Evolutionary conservation across 768 basidiomycete genomes (phyloP), one percentile per base, ranked within the genome.

Genomic region (Russula ochroleuca): DNA sequence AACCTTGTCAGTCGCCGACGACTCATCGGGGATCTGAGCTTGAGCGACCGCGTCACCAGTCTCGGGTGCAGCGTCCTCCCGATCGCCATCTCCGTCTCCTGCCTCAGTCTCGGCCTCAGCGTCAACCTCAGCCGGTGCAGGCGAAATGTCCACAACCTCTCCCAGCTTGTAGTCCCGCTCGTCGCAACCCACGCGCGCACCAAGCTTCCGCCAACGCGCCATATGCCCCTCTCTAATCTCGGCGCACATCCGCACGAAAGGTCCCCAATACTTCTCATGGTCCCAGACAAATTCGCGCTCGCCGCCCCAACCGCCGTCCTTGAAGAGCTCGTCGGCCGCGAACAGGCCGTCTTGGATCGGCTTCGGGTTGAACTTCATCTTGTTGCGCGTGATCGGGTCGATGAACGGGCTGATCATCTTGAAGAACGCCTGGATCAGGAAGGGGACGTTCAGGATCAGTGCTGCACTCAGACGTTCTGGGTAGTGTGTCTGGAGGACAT

Each of bases 401-500:
- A 94, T 83, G 71, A 94, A 87, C 1, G 92, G 89, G 68, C 77
- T 82, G 70, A 93, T 85, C 68, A 92, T 73, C 68, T 87, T 90
- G 79, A 84, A 87, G 75, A 93, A 92, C 0, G 83, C 78, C 60
- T 82, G 83, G 56, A 93, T 71, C 55, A 91, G 72, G 77, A 85
- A 93, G 4, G 93, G 92, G n/a, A 94, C 80, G 69, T 94, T 90
- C 63, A 87, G 78, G 69, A 93, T 83, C 48, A 92, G 74, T 1
- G 91, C 82, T 33, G 73, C 72, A 33, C 90, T 92, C 38, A 96
- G 84, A 4, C 94, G 85, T 72, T 96, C 94, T 0, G 92, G 92
- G 69, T 92, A 94, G 71, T 94, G 90, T 25, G 84, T 81, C 69
- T 92, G 91, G 15, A 92, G 78, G 68, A 91, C 87, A 72, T 79